Percentiles rank a stretch among this genome's conserved stretches.
Evolutionary conservation across 176 grass and related monocot genomes (phyloP).

Genomic region (Alopecurus myosuroides): DNA sequence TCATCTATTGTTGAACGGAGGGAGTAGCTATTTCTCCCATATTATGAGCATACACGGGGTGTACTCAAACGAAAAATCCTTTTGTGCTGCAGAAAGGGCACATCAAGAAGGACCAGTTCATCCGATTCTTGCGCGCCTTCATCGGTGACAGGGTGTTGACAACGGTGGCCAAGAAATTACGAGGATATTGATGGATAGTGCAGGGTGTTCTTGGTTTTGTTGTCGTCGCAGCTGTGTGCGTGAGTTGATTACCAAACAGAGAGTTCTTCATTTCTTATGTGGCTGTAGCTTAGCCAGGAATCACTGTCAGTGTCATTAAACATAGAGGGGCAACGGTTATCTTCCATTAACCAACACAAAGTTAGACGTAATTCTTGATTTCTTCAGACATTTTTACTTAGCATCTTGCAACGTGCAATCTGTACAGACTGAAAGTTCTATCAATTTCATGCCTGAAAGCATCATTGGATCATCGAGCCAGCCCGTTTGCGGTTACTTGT

Average conservation of each 20-base stretch:
- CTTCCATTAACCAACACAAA: constrained; percentile 31
- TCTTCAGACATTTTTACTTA: background rate
- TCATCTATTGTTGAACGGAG: too few relatives aligned
- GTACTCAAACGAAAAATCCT: background rate
- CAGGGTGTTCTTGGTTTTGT: background rate
- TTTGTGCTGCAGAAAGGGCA: constrained; percentile 58
- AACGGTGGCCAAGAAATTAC: constrained; percentile 51
- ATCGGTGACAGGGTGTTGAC: constrained; percentile 59
- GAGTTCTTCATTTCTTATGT: constrained; percentile 21
- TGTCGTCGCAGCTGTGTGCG: background rate
- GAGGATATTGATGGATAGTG: constrained; percentile 40
- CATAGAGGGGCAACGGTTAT: constrained; percentile 12
- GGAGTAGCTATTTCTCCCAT: background rate
- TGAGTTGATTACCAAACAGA: constrained; percentile 8
- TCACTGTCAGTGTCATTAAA: background rate
- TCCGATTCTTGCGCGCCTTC: constrained; percentile 44
- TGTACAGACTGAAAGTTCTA: constrained; percentile 24
- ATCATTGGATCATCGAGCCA: background rate
- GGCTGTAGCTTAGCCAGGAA: constrained; percentile 12
- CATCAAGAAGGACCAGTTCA: constrained; percentile 66
- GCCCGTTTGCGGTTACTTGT: background rate
- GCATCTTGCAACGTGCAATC: constrained; percentile 16
- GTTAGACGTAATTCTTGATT: constrained; percentile 21
- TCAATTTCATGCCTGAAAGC: background rate
- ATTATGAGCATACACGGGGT: background rate